A percentile compares a stretch with the other conserved stretches of the same genome.
phyloP scores from a whole-genome alignment of 208 protist species.

The Acanthamoeba triangularis region DNA sequence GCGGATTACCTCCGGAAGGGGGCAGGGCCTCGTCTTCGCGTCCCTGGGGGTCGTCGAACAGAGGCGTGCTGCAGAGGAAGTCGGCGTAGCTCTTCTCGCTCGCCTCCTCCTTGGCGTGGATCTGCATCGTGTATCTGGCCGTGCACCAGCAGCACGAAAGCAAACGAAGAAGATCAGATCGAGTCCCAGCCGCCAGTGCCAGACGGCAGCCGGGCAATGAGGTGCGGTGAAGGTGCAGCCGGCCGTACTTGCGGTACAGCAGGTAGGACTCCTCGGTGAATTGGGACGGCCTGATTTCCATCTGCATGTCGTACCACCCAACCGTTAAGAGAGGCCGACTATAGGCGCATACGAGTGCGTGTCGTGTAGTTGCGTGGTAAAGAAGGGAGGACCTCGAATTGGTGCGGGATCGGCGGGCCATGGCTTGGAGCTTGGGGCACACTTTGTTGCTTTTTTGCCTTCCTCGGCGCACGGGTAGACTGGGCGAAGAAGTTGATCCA shows the following conservation, averaged over 20 bases:
- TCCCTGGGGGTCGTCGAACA: conserved; percentile 4
- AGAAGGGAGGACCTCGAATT: not conserved
- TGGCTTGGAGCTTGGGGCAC: not conserved
- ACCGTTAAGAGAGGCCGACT: not conserved
- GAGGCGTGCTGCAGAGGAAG: conserved; percentile 77
- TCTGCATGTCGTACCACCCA: not conserved
- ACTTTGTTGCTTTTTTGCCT: no score
- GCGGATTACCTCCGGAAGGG: not conserved
- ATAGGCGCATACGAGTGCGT: no score
- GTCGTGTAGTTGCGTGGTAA: not conserved
- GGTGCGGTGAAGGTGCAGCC: not conserved
- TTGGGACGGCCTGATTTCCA: not conserved
- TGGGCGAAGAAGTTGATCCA: conserved; percentile 49
- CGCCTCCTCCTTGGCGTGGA: conserved; percentile 25
- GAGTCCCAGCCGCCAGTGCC: not conserved
- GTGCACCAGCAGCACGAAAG: not conserved
- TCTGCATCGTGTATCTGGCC: conserved; percentile 13
- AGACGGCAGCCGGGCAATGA: not conserved
- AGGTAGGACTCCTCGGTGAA: conserved; percentile 41
- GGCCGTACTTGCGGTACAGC: conserved; percentile 7
- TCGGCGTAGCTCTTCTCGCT: conserved; percentile 76
- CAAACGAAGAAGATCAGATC: not conserved
- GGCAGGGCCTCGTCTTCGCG: not conserved
- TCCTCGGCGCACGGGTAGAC: not conserved
- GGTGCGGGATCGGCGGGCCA: not conserved